Evolutionary conservation across 345 rosid genomes (phyloP), one percentile per base, ranked within the genome.

Genomic region (Microthlaspi erraticum): DNA sequence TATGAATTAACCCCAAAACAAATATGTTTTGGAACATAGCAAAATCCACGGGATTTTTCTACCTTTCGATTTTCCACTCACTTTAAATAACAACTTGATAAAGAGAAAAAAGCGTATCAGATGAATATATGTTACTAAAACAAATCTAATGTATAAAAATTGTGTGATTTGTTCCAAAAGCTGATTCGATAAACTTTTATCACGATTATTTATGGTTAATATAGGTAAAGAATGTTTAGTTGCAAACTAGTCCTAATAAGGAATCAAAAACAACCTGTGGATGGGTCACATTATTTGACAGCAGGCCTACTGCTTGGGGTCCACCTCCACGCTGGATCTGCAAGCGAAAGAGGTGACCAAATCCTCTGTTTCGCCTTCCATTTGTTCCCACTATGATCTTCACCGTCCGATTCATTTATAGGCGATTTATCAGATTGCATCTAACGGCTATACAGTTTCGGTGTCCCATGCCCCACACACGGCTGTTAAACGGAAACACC

Each of bases 271-370:
- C 41, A 73, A 62, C 2, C 16, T 56, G 71, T 56, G 65, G 39
- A 12, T 7, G 70, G 43, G 49, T 52, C 63, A 72, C 70, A 52
- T 72, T 63, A 56, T 63, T 72, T 63, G 71, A 57, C 77, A 64
- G 61, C 46, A 59, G 60, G 67, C 34, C 61, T 42, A 59, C 46
- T 66, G 39, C 66, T 51, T 74, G 72, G 78, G 26, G 3, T 23
- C 26, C 26, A 23, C 26, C 10, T 73, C 72, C 78, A 59, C 67
- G 67, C 61, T 74, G 78, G 77, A 49, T 66, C 20, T 60, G 60
- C 66, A 44, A 50, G 49, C 70, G 20, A 53, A 43, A 33, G n/a
- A 33, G 46, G 76, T 61, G 70, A 16, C 12, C 10, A 4, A 49
- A 66, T 73, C 72, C 44, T 65, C 60, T 73, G 77, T 49, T 10